Conservation (phyloP, 1,284 basidiomycete genomes). For the Schizophyllum amplum region DNA sequence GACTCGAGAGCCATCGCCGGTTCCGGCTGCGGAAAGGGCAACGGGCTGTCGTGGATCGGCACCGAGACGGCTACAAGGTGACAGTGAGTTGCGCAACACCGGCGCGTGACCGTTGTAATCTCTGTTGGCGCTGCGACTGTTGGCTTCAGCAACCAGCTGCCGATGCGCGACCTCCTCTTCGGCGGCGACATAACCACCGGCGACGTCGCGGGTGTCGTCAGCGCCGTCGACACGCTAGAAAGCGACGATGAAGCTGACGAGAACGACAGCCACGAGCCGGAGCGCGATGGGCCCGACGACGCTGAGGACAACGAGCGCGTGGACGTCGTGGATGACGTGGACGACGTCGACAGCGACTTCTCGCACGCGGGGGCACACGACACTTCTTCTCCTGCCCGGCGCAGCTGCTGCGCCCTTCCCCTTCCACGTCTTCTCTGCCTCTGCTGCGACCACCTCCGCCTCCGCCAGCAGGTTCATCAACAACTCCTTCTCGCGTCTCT, state of each 20-base stretch:
- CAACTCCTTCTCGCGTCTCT: neutral
- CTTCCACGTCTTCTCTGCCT: neutral
- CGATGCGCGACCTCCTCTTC: neutral
- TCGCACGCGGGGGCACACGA: constrained; percentile 15
- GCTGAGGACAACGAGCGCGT: constrained; percentile 21
- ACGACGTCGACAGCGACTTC: constrained; percentile 24
- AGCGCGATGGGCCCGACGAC: constrained; percentile 28
- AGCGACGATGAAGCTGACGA: constrained; percentile 60
- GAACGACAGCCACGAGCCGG: constrained; percentile 53
- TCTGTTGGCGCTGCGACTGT: neutral
- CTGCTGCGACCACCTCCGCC: neutral
- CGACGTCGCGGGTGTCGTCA: neutral
- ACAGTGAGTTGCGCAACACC: neutral
- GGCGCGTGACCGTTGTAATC: neutral
- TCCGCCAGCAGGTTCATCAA: neutral
- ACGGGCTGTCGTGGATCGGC: neutral
- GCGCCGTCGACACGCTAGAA: constrained; percentile 39
- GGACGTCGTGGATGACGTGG: constrained; percentile 18
- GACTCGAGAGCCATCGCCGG: neutral
- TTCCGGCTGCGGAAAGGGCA: neutral
- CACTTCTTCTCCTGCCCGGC: neutral
- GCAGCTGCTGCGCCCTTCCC: neutral
- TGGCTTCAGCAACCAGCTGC: neutral
- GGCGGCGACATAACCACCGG: neutral
- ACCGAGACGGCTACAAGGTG: neutral